Percentiles rank a stretch among this genome's conserved stretches.
Evolutionary conservation across 2,329 filamentous ascomycete genomes (phyloP).

Genomic region (Epichloe glyceriae): DNA sequence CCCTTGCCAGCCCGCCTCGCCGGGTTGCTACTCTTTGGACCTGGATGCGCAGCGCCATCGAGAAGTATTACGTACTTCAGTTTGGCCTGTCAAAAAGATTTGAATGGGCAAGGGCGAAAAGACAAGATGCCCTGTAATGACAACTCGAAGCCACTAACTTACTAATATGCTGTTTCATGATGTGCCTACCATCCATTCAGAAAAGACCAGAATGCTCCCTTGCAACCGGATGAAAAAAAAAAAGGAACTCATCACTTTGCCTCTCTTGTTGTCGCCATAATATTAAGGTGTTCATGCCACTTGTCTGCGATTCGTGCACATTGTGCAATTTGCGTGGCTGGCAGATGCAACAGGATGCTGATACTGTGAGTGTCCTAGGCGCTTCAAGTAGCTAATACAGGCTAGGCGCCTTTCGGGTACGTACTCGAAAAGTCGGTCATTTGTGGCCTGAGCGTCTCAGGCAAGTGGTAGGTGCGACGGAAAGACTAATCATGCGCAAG

Average conservation of each 20-base stretch:
- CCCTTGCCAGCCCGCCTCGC: no score
- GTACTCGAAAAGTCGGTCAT: neutral
- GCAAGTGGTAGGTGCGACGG: slow-evolving; percentile 1
- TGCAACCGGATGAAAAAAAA: no score
- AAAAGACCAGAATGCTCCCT: no score
- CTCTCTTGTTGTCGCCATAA: neutral
- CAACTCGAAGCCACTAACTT: no score
- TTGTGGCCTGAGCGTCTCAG: neutral
- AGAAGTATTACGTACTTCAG: no score
- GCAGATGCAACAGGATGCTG: neutral
- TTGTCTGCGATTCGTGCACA: slow-evolving; percentile 7
- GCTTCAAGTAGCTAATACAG: neutral
- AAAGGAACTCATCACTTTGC: neutral
- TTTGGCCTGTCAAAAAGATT: no score
- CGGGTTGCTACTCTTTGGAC: no score
- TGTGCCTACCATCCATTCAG: no score
- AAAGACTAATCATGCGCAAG: slow-evolving; percentile 1
- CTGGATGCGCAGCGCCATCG: no score
- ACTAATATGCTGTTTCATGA: no score
- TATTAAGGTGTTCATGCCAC: neutral
- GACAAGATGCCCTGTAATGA: no score
- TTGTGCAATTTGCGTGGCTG: slow-evolving; percentile 4
- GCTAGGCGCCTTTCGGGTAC: neutral
- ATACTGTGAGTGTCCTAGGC: neutral
- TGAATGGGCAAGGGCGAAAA: no score